These are phyloP conservation scores for Suillus lakei DNA, from an alignment of 768 basidiomycete genomes.

Conservation along the genomic window DNA sequence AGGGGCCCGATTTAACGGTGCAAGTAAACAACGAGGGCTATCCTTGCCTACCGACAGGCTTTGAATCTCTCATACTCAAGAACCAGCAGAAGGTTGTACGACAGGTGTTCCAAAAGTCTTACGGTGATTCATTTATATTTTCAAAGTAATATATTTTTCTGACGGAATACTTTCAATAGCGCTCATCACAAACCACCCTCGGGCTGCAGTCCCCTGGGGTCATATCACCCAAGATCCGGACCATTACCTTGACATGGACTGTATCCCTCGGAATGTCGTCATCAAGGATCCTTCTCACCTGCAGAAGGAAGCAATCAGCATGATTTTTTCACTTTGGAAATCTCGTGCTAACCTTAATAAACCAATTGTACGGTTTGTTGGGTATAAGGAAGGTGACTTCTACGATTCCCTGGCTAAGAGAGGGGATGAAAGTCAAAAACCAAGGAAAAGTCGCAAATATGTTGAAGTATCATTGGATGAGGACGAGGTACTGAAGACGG, in stretches of 20 bases:
- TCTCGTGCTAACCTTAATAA: too few relatives aligned
- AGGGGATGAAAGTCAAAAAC: background rate
- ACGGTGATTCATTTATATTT: slow-evolving; percentile 1
- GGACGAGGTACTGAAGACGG: background rate
- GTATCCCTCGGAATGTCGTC: too few relatives aligned
- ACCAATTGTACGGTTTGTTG: too few relatives aligned
- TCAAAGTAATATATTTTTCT: background rate
- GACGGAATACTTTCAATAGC: background rate
- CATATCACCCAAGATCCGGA: background rate
- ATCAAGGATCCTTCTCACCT: too few relatives aligned
- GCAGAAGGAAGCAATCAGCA: too few relatives aligned
- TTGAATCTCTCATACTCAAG: slow-evolving; percentile 7
- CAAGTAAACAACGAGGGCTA: background rate
- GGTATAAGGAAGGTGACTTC: too few relatives aligned
- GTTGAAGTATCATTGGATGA: background rate
- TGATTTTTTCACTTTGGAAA: too few relatives aligned
- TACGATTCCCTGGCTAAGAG: background rate
- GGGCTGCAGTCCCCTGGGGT: background rate
- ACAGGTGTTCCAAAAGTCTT: slow-evolving; percentile 5
- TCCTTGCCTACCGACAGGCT: background rate
- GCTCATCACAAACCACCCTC: background rate
- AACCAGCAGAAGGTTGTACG: background rate
- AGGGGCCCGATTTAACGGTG: background rate
- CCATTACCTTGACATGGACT: background rate
- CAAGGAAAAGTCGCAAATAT: background rate